Evolutionary conservation across 1,284 basidiomycete species (phyloP).

Genomic region (Ceratobasidium sp.): DNA sequence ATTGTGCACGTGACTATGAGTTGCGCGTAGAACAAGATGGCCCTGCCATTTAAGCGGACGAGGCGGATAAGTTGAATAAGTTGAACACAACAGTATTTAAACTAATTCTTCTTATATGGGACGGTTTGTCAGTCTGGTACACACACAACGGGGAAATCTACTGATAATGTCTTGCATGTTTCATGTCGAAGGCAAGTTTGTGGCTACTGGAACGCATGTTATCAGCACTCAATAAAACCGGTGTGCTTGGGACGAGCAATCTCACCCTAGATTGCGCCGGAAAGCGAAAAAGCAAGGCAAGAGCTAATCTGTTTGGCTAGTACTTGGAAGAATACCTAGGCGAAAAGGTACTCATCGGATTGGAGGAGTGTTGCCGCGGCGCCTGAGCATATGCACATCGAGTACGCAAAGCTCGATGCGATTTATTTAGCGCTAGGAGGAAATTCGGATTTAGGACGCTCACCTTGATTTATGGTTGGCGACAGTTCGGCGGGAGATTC

Average conservation of each 20-base stretch:
- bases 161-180: slow-evolving; percentile 34
- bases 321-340: no score
- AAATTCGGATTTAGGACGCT: slow-evolving; percentile 9
- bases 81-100: neutral
- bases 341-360: no score
- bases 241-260: no score
- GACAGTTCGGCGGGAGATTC: neutral
- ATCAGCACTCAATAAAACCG: no score
- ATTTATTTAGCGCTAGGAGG: slow-evolving; percentile 37
- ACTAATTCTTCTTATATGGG: neutral
- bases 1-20: neutral
- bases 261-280: no score
- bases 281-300: no score
- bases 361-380: slow-evolving; percentile 19
- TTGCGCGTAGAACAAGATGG: neutral
- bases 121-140: no score
- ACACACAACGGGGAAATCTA: no score
- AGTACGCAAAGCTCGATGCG: slow-evolving; percentile 41
- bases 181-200: no score
- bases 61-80: neutral
- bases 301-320: no score
- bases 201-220: no score
- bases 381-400: slow-evolving; percentile 43
- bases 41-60: slow-evolving; percentile 1
- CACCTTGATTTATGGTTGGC: neutral